Base-by-base conservation (phyloP, 2,329 filamentous ascomycete species). In the Acrodontium crateriforme region DNA sequence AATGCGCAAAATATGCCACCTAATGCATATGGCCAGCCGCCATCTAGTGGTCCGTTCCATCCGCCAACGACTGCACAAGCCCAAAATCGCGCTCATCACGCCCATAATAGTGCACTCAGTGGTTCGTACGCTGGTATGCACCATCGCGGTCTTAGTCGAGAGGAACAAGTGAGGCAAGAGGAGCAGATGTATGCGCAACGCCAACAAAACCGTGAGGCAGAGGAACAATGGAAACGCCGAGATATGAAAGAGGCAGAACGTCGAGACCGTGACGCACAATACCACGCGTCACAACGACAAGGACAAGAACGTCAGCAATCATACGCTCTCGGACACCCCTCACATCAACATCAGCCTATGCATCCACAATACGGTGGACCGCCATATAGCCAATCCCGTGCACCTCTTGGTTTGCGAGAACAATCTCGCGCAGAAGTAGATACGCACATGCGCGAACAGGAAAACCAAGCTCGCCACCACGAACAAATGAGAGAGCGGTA, bases 81-180 rank as follows among this genome's bases (percentile, higher is more conserved):
- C 14, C 43, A 43, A 17, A 45, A 40, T 27, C 42, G 46, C 15
- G 37, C 38, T 9, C 44, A 49, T 17, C 49, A 51, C 18, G 35
- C 45, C 5, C 50, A 52, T 34, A 48, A 47, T 14, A 37, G 28
- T 10, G 50, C 48, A 2, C 27, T 48, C 6, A 31, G 35, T 16
- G 42, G 42, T 5, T 29, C 34, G 7, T 40, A 40, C 19, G 29
- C 34, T 2, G 23, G 29, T 9, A 28, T 42, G 21, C 44, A 50
- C 21, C 45, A 44, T 13, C 42, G 43, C 17, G 36, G 32, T n/a
- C 27, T 39, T 8, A 44, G 37, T 25, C 44, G 42, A 11, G 45
- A 47, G 3, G 48, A 51, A 28, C 16, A 35, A 33, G 13, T 29
- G 28, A 37, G 41, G 9, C 44, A 44, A 11, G n/a, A n/a, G n/a